Evolutionary conservation across 2,329 filamentous ascomycete species (phyloP).

Genomic region (Lithohypha guttulata): DNA sequence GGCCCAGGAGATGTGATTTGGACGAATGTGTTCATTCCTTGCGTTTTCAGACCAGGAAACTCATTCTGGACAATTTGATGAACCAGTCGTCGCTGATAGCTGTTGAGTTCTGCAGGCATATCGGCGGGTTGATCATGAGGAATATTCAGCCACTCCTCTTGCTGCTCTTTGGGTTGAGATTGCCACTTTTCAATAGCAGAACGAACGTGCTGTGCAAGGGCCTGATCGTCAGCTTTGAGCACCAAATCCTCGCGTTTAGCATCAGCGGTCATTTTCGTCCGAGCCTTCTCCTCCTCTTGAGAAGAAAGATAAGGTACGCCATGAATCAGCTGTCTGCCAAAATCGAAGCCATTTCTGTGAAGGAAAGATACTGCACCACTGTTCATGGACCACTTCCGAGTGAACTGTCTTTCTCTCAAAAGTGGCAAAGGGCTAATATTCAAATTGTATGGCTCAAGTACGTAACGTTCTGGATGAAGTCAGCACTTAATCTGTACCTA

Average conservation of each 20-base stretch:
- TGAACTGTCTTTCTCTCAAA: slow-evolving; percentile 43
- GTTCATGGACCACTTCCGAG: slow-evolving; percentile 50
- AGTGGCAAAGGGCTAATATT: slow-evolving; percentile 47
- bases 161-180: slow-evolving; percentile 33
- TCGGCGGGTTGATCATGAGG: slow-evolving; percentile 22
- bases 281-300: slow-evolving; percentile 43
- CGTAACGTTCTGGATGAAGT: slow-evolving; percentile 37
- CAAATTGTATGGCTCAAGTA: slow-evolving; percentile 55
- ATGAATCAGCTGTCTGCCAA: slow-evolving; percentile 44
- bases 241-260: slow-evolving; percentile 33
- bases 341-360: slow-evolving; percentile 46
- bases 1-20: slow-evolving; percentile 31
- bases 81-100: slow-evolving; percentile 54
- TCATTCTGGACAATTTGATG: slow-evolving; percentile 57
- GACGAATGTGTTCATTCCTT: slow-evolving; percentile 29
- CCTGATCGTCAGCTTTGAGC: slow-evolving; percentile 43
- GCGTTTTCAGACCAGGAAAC: slow-evolving; percentile 35
- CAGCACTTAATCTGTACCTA: not conserved
- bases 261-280: slow-evolving; percentile 35
- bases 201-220: slow-evolving; percentile 34
- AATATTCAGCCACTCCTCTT: slow-evolving; percentile 36
- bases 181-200: slow-evolving; percentile 30
- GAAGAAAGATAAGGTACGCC: slow-evolving; percentile 55
- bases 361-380: slow-evolving; percentile 52
- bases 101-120: slow-evolving; percentile 34